These are phyloP conservation scores for Dactylellina leptospora DNA, from an alignment of 2,329 filamentous ascomycete species.

Conservation along the genomic window DNA sequence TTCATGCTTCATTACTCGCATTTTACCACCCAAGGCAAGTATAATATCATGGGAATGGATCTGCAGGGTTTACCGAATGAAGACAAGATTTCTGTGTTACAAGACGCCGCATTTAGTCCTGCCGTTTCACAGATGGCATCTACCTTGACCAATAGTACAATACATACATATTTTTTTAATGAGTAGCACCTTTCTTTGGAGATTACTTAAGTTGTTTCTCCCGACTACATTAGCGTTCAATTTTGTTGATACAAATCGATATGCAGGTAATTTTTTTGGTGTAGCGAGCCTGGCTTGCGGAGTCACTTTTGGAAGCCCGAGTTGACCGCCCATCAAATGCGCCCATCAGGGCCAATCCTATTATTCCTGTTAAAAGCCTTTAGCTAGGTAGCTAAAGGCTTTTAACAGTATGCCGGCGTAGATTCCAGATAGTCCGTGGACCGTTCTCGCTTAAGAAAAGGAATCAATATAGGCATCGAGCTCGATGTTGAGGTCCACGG, in stretches of 20 bases:
- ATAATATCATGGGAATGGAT: no score
- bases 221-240: neutral
- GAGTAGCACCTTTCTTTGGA: no score
- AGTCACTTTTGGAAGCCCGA: slow-evolving; percentile 30
- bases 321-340: slow-evolving; percentile 11
- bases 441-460: no score
- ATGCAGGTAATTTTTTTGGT: slow-evolving; percentile 29
- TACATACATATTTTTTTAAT: slow-evolving; percentile 5
- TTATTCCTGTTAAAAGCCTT: no score
- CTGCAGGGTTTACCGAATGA: neutral
- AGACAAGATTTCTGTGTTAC: slow-evolving; percentile 7
- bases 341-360: neutral
- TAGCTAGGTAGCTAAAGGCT: no score
- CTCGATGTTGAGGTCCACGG: neutral
- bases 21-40: no score
- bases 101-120: neutral
- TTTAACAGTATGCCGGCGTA: slow-evolving; percentile 37
- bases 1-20: no score
- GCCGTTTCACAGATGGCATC: neutral
- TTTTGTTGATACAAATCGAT: neutral
- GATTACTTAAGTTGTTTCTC: slow-evolving; percentile 2
- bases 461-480: neutral
- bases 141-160: neutral
- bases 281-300: slow-evolving; percentile 32
- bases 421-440: slow-evolving; percentile 20